These are phyloP conservation scores for Pholiota conissans DNA, from an alignment of 768 basidiomycete species.

Conservation along the genomic window DNA sequence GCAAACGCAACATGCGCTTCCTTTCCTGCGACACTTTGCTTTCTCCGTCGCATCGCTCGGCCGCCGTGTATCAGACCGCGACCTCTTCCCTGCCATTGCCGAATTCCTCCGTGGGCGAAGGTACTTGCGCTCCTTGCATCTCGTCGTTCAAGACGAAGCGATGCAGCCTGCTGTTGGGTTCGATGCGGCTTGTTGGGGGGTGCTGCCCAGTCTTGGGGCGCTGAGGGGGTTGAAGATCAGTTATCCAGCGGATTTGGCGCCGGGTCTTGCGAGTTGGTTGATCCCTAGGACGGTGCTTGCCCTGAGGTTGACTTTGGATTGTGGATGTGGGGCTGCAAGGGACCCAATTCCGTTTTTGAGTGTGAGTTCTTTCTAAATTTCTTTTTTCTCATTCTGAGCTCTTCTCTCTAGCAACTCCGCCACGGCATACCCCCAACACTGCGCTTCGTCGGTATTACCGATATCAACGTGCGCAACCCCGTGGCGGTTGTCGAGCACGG, in stretches of 20 bases:
- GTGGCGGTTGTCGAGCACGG: conserved; percentile 52
- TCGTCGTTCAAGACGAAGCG: conserved; percentile 45
- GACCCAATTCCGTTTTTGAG: conserved; percentile 44
- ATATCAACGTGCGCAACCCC: conserved; percentile 42
- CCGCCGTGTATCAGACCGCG: conserved; percentile 49
- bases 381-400: neutral
- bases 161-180: conserved; percentile 58
- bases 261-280: conserved; percentile 67
- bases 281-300: conserved; percentile 55
- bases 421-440: conserved; percentile 53
- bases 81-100: conserved; percentile 68
- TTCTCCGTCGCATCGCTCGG: conserved; percentile 47
- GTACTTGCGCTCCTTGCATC: conserved; percentile 50
- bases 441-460: conserved; percentile 56
- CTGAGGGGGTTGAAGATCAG: conserved; percentile 59
- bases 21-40: conserved; percentile 66
- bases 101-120: conserved; percentile 62
- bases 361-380: conserved; percentile 24
- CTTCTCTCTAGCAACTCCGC: conserved; percentile 52
- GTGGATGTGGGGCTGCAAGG: conserved; percentile 15
- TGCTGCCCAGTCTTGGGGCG: conserved; percentile 55
- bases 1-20: conserved; percentile 38
- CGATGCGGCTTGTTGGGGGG: conserved; percentile 71
- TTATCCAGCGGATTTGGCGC: conserved; percentile 62
- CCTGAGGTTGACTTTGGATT: conserved; percentile 26